Conservation (phyloP, 345 rosid species). For the Draba incana region DNA sequence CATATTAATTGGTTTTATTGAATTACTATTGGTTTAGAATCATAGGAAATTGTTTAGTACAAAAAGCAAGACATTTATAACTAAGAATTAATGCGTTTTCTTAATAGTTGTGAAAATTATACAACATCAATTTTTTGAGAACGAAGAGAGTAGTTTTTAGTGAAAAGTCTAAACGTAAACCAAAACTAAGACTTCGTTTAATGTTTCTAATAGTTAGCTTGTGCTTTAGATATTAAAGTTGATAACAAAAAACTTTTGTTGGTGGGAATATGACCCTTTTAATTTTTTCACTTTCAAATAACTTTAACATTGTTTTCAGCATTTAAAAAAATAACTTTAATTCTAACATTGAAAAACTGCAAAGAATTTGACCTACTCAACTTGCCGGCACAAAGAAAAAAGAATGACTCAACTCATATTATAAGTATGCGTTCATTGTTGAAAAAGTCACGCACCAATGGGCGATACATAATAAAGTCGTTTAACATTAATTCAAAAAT, state of each 20-base stretch:
- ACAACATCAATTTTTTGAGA: too few relatives aligned
- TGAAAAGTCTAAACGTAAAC: too few relatives aligned
- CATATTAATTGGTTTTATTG: too few relatives aligned
- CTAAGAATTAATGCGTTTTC: too few relatives aligned
- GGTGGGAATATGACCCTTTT: not conserved
- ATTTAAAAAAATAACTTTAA: not conserved
- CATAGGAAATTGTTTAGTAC: too few relatives aligned
- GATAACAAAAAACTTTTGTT: not conserved
- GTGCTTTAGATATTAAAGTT: not conserved
- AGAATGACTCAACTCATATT: slow-evolving; percentile 3
- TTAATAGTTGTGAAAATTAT: too few relatives aligned
- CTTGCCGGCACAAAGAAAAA: slow-evolving; percentile 12
- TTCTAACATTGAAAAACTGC: not conserved
- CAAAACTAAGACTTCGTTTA: not conserved
- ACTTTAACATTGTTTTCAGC: slow-evolving; percentile 1
- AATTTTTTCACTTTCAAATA: not conserved
- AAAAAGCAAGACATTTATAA: too few relatives aligned
- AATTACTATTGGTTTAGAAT: too few relatives aligned
- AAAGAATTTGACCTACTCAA: not conserved
- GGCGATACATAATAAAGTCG: slow-evolving; percentile 8
- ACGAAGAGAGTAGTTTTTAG: too few relatives aligned
- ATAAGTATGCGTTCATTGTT: not conserved
- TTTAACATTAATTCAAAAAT: not conserved
- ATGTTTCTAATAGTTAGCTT: not conserved
- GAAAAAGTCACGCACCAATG: slow-evolving; percentile 23